Evolutionary conservation across 768 basidiomycete species (phyloP).

Genomic region (Panaeolus papilionaceus): DNA sequence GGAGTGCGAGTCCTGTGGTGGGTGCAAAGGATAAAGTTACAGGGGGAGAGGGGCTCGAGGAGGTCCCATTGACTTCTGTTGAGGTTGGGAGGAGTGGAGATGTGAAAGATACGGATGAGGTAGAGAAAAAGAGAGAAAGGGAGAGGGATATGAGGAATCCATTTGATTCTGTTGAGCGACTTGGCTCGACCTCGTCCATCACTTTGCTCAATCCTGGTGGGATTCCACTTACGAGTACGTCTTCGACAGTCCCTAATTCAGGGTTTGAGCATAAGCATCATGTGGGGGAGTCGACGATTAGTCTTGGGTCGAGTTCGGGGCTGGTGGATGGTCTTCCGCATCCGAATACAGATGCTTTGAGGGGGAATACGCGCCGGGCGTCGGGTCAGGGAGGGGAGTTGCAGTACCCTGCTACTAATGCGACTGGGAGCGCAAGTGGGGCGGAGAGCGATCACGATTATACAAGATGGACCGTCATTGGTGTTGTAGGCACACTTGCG

Average conservation of each 20-base stretch:
- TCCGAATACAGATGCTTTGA: background rate
- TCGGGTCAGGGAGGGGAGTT: background rate
- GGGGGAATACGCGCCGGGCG: background rate
- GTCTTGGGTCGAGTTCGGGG: background rate
- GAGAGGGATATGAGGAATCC: conserved; percentile 8
- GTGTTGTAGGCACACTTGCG: conserved; percentile 1
- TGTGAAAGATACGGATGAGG: background rate
- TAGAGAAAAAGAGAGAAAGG: background rate
- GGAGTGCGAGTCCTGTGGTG: background rate
- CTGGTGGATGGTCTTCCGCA: background rate
- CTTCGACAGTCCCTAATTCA: background rate
- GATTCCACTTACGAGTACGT: background rate
- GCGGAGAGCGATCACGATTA: background rate
- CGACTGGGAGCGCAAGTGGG: background rate
- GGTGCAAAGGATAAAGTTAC: background rate
- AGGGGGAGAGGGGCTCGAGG: background rate
- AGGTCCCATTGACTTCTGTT: background rate
- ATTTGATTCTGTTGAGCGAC: background rate
- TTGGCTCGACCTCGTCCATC: background rate
- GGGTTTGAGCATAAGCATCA: background rate
- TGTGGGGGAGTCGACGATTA: background rate
- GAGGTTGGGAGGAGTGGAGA: background rate
- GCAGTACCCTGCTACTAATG: background rate
- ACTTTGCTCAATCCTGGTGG: background rate
- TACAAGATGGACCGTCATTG: conserved; percentile 5